Conservation (phyloP, 2,329 filamentous ascomycete species). For the Ophioceras dolichostomum region DNA sequence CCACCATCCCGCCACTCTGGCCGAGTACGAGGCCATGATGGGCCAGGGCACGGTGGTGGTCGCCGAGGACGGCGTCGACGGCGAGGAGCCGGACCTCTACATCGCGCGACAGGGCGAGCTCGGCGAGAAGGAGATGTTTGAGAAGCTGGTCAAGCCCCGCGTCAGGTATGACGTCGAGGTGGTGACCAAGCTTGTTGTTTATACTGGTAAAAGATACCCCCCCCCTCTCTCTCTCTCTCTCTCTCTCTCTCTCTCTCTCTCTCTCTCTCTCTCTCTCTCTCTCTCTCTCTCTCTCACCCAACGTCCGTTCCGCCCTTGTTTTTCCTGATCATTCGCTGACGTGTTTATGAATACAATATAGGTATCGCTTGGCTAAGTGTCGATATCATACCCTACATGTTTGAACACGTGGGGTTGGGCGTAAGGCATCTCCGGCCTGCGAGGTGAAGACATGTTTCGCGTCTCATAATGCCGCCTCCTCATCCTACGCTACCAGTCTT, state of each 20-base stretch:
- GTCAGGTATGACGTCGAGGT: conserved; percentile 98
- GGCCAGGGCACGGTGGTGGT: conserved; percentile 45
- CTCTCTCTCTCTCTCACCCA: no score
- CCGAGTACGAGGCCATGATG: conserved; percentile 63
- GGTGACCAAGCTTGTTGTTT: conserved; percentile 91
- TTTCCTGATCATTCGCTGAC: no score
- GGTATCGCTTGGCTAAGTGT: conserved; percentile 76
- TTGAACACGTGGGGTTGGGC: conserved; percentile 41
- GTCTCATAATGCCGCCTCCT: no score
- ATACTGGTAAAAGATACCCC: conserved; percentile 55
- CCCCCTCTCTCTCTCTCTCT: conserved; percentile 1
- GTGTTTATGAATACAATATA: conserved; percentile 24
- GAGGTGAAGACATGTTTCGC: no score
- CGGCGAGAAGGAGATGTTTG: conserved; percentile 72
- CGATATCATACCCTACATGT: conserved; percentile 60
- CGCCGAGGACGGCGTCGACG: conserved; percentile 15
- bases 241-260: no score
- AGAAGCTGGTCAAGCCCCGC: conserved; percentile 68
- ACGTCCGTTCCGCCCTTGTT: no score
- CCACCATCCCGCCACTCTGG: conserved; percentile 30
- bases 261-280: no score
- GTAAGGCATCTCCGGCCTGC: conserved; percentile 1
- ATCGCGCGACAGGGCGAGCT: conserved; percentile 35
- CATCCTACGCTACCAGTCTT: no score
- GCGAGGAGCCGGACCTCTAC: conserved; percentile 21